phyloP scores from a whole-genome alignment of 208 protist genomes.

The Leishmania turanica region DNA sequence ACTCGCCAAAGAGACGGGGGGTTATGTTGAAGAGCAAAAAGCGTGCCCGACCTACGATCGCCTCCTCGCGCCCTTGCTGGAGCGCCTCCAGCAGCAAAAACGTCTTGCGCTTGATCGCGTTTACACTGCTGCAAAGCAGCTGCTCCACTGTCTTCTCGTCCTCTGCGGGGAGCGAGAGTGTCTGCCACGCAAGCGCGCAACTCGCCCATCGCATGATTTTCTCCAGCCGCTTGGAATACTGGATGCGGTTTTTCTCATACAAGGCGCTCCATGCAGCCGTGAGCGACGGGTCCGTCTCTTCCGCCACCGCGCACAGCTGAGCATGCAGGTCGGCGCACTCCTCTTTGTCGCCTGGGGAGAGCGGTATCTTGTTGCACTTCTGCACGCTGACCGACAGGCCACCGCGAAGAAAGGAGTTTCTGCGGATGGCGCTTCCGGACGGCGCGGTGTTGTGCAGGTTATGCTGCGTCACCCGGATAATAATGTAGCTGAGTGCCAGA shows the following conservation, averaged over 20 bases:
- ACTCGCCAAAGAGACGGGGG: constrained; percentile 59
- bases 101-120: constrained; percentile 64
- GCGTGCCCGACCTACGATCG: constrained; percentile 62
- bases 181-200: constrained; percentile 57
- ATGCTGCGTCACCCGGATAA: constrained; percentile 47
- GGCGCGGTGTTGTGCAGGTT: constrained; percentile 33
- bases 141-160: constrained; percentile 41
- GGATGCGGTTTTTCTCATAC: constrained; percentile 36
- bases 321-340: constrained; percentile 27
- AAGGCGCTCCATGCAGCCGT: constrained; percentile 25
- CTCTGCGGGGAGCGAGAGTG: constrained; percentile 22
- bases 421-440: constrained; percentile 13
- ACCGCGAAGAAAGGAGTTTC: constrained; percentile 31
- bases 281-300: constrained; percentile 17
- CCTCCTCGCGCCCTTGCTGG: constrained; percentile 68
- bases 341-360: constrained; percentile 20
- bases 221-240: constrained; percentile 38
- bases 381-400: constrained; percentile 20
- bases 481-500: constrained; percentile 62
- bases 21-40: constrained; percentile 79
- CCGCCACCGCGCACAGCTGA: constrained; percentile 30
- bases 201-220: constrained; percentile 41
- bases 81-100: constrained; percentile 84
- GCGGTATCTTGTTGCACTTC: constrained; percentile 22
- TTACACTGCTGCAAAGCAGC: constrained; percentile 43